Evolutionary conservation across 1,139 yeast species (phyloP).

Genomic region (Geotrichum restrictum): DNA sequence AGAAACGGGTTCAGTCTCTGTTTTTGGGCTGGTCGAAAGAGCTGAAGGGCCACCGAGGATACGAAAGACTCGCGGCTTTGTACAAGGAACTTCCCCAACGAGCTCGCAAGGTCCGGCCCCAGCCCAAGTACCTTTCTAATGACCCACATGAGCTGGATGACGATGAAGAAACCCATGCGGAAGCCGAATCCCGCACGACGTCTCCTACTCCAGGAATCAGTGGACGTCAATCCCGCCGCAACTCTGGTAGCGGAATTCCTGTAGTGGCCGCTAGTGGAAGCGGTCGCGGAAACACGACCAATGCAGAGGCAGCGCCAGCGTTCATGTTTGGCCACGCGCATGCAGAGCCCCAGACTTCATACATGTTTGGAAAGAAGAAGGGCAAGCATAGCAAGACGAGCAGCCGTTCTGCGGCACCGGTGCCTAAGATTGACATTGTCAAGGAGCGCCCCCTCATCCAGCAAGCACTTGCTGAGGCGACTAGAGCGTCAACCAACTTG

Average conservation of each 20-base stretch:
- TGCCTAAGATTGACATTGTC: constrained; percentile 48
- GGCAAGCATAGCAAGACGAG: constrained; percentile 13
- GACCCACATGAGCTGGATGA: constrained; percentile 30
- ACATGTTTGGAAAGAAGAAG: constrained; percentile 3
- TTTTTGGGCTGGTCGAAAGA: constrained; percentile 65
- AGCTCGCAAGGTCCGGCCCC: constrained; percentile 36
- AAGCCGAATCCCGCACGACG: constrained; percentile 8
- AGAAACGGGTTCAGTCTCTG: constrained; percentile 46
- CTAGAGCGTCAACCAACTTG: constrained; percentile 70
- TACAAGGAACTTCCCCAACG: constrained; percentile 44
- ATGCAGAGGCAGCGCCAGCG: background rate
- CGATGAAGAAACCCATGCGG: constrained; percentile 24
- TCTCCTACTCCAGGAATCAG: constrained; percentile 12
- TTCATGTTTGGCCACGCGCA: background rate
- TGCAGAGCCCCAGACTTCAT: background rate
- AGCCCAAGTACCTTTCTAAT: constrained; percentile 29
- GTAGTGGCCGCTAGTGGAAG: too few relatives aligned
- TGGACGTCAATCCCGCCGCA: constrained; percentile 10
- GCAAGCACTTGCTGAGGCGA: constrained; percentile 67
- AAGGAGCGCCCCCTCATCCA: constrained; percentile 74
- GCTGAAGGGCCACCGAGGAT: constrained; percentile 50
- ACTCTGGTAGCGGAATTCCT: constrained; percentile 3
- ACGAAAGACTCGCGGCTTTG: constrained; percentile 49
- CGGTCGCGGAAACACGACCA: background rate
- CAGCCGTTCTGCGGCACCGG: constrained; percentile 11